These are phyloP conservation scores for Vitis vinifera DNA, from an alignment of 164 flowering plant genomes.

Conservation along the genomic window ASM3070453v1 NC_081821.1:8837501-8838000, in stretches of 20 bases:
- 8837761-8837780: background rate
- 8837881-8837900: background rate
- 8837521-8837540: conserved; percentile 73
- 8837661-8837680: conserved; percentile 47
- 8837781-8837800: background rate
- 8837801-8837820: background rate
- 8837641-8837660: conserved; percentile 80
- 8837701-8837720: background rate
- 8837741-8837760: conserved; percentile 1
- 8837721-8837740: conserved; percentile 1
- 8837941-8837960: too few species aligned
- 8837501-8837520: conserved; percentile 59
- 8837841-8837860: background rate
- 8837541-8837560: conserved; percentile 50
- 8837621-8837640: conserved; percentile 77
- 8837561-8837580: conserved; percentile 51
- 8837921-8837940: conserved; percentile 19
- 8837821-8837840: background rate
- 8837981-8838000: conserved; percentile 21
- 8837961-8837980: conserved; percentile 15
- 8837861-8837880: too few species aligned
- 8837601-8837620: conserved; percentile 85
- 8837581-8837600: conserved; percentile 72
- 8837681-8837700: conserved; percentile 5
- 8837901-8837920: conserved; percentile 43